A percentile compares a stretch with the other conserved stretches of the same genome.
These are phyloP conservation scores for Candida insectorum DNA, from an alignment of 805 yeast genomes.

Conservation along the genomic window DNA sequence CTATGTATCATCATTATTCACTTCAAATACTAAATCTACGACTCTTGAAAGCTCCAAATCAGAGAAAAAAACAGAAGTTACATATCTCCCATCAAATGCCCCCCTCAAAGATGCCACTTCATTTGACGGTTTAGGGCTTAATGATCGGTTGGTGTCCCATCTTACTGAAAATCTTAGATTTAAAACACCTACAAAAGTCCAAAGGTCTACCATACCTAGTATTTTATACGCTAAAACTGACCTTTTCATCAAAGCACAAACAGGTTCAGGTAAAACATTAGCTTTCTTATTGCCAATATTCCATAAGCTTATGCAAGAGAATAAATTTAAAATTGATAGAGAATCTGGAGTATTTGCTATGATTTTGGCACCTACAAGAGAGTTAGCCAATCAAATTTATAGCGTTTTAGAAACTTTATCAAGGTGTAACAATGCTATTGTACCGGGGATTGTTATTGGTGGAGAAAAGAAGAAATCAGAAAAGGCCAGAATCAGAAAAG, in stretches of 20 bases:
- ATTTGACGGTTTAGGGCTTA: conserved; percentile 70
- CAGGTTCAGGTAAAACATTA: conserved; percentile 97
- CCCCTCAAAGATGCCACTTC: conserved; percentile 69
- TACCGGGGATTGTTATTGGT: conserved; percentile 95
- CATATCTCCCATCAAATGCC: conserved; percentile 71
- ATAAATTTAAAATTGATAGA: conserved; percentile 43
- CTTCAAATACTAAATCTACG: conserved; percentile 45
- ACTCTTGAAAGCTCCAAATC: conserved; percentile 51
- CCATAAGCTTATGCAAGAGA: conserved; percentile 60
- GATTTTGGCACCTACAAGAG: conserved; percentile 91
- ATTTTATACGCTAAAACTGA: conserved; percentile 44
- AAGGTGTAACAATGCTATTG: conserved; percentile 79
- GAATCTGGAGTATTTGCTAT: conserved; percentile 84
- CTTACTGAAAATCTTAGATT: conserved; percentile 55
- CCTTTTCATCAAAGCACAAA: conserved; percentile 90
- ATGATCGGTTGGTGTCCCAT: conserved; percentile 49
- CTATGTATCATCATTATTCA: conserved; percentile 81
- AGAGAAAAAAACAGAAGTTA: conserved; percentile 19
- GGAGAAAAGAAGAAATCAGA: conserved; percentile 98
- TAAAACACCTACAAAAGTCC: conserved; percentile 80
- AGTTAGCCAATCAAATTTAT: conserved; percentile 86
- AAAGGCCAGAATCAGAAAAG: conserved; percentile 92
- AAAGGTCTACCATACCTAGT: conserved; percentile 71
- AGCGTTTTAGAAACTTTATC: conserved; percentile 71
- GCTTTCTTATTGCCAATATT: conserved; percentile 84